Base-by-base conservation (phyloP, 331 rosid genomes). In the Quercus tomentella region DNA sequence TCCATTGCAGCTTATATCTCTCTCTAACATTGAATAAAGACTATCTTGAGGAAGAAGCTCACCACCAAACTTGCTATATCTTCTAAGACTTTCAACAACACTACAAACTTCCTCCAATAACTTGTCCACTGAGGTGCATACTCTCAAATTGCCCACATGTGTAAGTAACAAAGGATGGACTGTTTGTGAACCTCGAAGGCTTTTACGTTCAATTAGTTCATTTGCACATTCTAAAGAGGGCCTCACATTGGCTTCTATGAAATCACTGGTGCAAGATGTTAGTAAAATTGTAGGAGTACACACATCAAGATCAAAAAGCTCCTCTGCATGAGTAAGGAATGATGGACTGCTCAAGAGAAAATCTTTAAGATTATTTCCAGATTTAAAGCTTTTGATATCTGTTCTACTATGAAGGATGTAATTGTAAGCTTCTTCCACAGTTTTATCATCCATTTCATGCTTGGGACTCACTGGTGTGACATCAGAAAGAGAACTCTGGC, bases 221-320 rank as follows among this genome's bases (percentile, higher is more conserved):
- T 82, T 83, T 49, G 97, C 99, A 62, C 93, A 93, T 61, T 93
- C 97, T 61, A 86, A 70, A 63, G 62, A 79, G 70, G 86, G 94
- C 70, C 73, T 85, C 30, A 30, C 60, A 58, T 82, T 62, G 78
- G 68, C 74, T 74, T 75, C 71, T 57, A 41, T 84, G 4, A 52
- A 56, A 77, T 43, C 67, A 18, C 76, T 58, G 9, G 67, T 54
- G 77, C 76, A 73, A 74, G 77, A 76, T 57, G 81, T 71, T 65
- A 68, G 88, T 58, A 77, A 74, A 72, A 78, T 78, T 84, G 65
- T 79, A 68, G 86, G 60, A 84, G 33, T 71, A 54, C 87, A 87
- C 20, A 70, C 37, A 22, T 83, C 84, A 73, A 90, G 84, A 82
- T 91, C 76, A 71, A 93, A 89, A 57, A 87, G 80, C 69, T 88